phyloP scores from a whole-genome alignment of 192 early-diverging fungal species.

The Gryganskiella cystojenkinii region DNA sequence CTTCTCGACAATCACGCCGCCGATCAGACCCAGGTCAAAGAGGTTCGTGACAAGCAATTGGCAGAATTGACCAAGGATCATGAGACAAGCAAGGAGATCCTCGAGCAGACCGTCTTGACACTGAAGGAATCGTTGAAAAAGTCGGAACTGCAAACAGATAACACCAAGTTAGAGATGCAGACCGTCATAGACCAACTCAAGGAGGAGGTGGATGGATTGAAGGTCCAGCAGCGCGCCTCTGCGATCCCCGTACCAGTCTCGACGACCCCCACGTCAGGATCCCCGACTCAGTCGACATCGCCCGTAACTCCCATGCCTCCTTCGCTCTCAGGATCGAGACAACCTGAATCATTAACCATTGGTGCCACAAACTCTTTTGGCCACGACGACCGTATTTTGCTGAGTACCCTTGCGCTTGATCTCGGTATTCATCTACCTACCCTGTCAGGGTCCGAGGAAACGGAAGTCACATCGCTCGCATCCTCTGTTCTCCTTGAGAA shows the following conservation, averaged over 20 bases:
- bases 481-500: constrained; percentile 41
- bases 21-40: not conserved
- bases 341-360: not conserved
- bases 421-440: constrained; percentile 41
- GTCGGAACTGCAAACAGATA: constrained; percentile 5
- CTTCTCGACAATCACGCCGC: constrained; percentile 15
- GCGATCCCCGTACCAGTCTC: constrained; percentile 28
- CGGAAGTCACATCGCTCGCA: constrained; percentile 5
- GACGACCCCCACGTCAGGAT: constrained; percentile 9
- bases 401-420: constrained; percentile 33
- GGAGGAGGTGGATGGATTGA: constrained; percentile 25
- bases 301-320: constrained; percentile 16
- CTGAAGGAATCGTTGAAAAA: constrained; percentile 22
- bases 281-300: constrained; percentile 3
- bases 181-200: constrained; percentile 9
- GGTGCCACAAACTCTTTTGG: not conserved
- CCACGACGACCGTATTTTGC: constrained; percentile 14
- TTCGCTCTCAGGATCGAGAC: not conserved
- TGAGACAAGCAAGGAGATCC: constrained; percentile 14
- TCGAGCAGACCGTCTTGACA: constrained; percentile 24
- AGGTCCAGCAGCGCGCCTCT: constrained; percentile 29
- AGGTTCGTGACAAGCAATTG: not conserved
- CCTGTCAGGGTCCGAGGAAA: constrained; percentile 6
- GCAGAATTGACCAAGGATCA: constrained; percentile 16
- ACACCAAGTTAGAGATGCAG: constrained; percentile 3